phyloP scores from a whole-genome alignment of 2,329 filamentous ascomycete genomes.

The Fusarium ambrosium region DNA sequence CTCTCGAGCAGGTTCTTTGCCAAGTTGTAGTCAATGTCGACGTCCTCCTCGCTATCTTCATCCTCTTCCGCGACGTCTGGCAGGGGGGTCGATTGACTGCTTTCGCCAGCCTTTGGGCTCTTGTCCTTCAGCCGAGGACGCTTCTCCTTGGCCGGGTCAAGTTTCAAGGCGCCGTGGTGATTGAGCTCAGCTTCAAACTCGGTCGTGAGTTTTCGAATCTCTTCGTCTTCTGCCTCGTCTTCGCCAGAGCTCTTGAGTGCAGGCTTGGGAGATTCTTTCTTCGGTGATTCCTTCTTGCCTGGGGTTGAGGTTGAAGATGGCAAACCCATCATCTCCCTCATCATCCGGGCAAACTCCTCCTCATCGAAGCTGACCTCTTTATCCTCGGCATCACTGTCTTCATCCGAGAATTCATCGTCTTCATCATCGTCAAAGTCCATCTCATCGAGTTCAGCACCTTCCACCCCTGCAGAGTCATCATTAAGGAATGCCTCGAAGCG shows the following conservation, averaged over 20 bases:
- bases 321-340: constrained; percentile 91
- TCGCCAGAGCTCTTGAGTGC: constrained; percentile 44
- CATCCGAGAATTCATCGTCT: constrained; percentile 64
- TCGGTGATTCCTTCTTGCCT: neutral
- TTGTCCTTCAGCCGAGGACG: constrained; percentile 49
- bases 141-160: constrained; percentile 57
- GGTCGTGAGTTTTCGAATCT: constrained; percentile 74
- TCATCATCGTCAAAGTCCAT: constrained; percentile 76
- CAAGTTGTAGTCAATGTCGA: constrained; percentile 87
- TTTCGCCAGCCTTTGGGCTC: constrained; percentile 34
- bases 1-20: constrained; percentile 92
- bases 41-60: constrained; percentile 68
- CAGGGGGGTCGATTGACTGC: neutral
- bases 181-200: constrained; percentile 82
- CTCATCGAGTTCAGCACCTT: constrained; percentile 80
- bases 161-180: constrained; percentile 73
- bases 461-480: constrained; percentile 83
- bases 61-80: constrained; percentile 60
- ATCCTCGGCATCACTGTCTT: constrained; percentile 75
- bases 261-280: constrained; percentile 7
- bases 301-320: constrained; percentile 47
- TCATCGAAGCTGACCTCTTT: constrained; percentile 87
- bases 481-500: constrained; percentile 94
- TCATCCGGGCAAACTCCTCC: constrained; percentile 85
- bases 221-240: constrained; percentile 67